phyloP scores from a whole-genome alignment of 768 basidiomycete genomes.

The Naganishia antarctica region DNA sequence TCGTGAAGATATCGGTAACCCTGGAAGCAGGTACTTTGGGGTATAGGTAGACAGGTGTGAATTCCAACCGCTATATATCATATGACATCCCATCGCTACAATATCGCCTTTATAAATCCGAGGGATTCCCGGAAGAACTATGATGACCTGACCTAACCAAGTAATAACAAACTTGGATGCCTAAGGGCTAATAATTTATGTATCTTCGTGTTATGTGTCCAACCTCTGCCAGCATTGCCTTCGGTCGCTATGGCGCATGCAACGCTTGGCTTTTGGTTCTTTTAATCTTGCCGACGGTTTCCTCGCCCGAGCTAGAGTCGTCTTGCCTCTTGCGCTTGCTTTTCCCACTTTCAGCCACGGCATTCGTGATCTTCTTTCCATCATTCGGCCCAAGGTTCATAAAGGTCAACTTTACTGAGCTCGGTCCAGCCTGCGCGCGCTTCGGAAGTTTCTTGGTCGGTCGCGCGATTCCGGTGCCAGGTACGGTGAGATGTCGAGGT shows the following conservation, averaged over 20 bases:
- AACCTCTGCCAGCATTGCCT: too few species aligned
- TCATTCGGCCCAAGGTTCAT: slow-evolving; percentile 19
- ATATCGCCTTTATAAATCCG: too few species aligned
- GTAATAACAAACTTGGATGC: too few species aligned
- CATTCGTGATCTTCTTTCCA: slow-evolving; percentile 12
- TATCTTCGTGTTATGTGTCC: too few species aligned
- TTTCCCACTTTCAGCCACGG: slow-evolving; percentile 18
- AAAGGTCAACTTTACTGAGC: background rate
- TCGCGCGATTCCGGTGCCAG: background rate
- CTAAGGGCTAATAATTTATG: too few species aligned
- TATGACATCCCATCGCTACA: too few species aligned
- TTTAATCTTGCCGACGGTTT: background rate
- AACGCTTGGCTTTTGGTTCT: background rate
- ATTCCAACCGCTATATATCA: background rate
- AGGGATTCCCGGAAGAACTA: too few species aligned
- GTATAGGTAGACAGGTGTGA: background rate
- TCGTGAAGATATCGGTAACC: slow-evolving; percentile 7
- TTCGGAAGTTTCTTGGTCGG: slow-evolving; percentile 8
- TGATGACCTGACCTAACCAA: too few species aligned
- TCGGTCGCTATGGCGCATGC: background rate
- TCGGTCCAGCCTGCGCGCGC: background rate
- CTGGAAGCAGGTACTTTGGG: slow-evolving; percentile 15
- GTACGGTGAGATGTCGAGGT: background rate
- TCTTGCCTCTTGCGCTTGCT: slow-evolving; percentile 16
- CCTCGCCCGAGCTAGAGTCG: slow-evolving; percentile 10